Evolutionary conservation across 345 rosid species (phyloP).

Genomic region (Draba incana): DNA sequence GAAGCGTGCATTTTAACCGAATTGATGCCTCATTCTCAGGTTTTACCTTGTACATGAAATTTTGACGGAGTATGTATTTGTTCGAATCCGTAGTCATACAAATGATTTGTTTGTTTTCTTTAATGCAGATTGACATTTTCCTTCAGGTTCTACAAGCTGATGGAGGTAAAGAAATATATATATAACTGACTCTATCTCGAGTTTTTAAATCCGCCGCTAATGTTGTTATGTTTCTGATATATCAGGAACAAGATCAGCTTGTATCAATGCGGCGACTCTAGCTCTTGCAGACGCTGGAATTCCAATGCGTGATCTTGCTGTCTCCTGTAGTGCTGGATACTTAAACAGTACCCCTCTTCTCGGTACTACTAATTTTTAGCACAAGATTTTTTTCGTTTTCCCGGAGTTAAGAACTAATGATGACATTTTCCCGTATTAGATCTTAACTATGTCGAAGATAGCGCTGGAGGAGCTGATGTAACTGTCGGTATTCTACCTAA

Average conservation of each 20-base stretch:
- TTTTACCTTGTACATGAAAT: constrained; percentile 28
- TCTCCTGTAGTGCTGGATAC: constrained; percentile 96
- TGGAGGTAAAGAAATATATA: constrained; percentile 65
- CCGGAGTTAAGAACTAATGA: too few species aligned
- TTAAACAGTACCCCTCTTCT: constrained; percentile 81
- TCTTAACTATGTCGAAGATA: constrained; percentile 87
- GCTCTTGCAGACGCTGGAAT: constrained; percentile 98
- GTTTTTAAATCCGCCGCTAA: constrained; percentile 3
- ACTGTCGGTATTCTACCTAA: constrained; percentile 86
- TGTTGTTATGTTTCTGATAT: not conserved
- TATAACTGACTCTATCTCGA: not conserved
- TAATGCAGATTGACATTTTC: constrained; percentile 83
- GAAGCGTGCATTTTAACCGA: constrained; percentile 88
- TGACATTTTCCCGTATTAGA: constrained; percentile 37
- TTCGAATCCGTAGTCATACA: too few species aligned
- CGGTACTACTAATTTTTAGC: too few species aligned
- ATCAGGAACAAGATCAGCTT: constrained; percentile 90
- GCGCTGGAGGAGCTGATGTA: constrained; percentile 97
- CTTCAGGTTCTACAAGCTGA: constrained; percentile 98
- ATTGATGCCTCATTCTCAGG: constrained; percentile 94
- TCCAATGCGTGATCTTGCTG: constrained; percentile 93
- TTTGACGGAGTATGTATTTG: too few species aligned
- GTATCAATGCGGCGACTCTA: constrained; percentile 96
- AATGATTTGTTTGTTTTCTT: constrained; percentile 22
- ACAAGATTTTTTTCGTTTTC: too few species aligned